Base-by-base conservation (phyloP, 257 asterid species). In the Nicotiana paniculata region DNA sequence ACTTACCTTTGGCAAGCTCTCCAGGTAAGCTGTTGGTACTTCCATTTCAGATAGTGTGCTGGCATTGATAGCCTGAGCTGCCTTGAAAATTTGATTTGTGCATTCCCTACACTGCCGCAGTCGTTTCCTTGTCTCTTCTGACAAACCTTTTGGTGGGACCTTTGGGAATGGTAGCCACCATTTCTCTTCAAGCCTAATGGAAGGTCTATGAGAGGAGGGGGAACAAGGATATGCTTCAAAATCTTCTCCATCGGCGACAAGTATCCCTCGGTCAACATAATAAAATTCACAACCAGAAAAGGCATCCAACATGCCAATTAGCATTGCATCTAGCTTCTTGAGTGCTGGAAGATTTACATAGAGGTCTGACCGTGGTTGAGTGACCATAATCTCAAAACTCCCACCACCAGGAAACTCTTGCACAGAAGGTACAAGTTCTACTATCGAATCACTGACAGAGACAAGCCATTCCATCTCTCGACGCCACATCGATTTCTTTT, bases 161-260 rank as follows among this genome's bases (percentile, higher is more conserved):
- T 89, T 93, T 3, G 98, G 99, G 83, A 92, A 92, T 0, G 99
- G 98, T 82, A 96, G 65, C 98, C 98, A 94, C 97, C 97, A 94
- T 72, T 96, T 94, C 78, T 94, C 98, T 86, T 96, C 95, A 13
- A 88, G 93, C 66, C 90, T 86, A 48, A 85, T 21, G 15, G 96
- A 96, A 85, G 92, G 91, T 83, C 96, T 89, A 16, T 84, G 82
- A 0, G 88, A 83, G 32, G 92, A 87, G 2, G 91, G 89, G 30
- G 88, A 85, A 54, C 84, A 69, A 43, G 86, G 83, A 79, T 68
- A 83, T n/a, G 91, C 85, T 83, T 86, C 91, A 32, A 83, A 35
- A 57, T 79, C 86, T 48, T 91, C 93, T 35, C 88, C 93, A 37
- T 90, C 89, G 57, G 92, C 86, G 77, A 90, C 87, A 54, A 91